phyloP scores from a whole-genome alignment of 2,329 filamentous ascomycete genomes.

The Aspergillus persii region DNA sequence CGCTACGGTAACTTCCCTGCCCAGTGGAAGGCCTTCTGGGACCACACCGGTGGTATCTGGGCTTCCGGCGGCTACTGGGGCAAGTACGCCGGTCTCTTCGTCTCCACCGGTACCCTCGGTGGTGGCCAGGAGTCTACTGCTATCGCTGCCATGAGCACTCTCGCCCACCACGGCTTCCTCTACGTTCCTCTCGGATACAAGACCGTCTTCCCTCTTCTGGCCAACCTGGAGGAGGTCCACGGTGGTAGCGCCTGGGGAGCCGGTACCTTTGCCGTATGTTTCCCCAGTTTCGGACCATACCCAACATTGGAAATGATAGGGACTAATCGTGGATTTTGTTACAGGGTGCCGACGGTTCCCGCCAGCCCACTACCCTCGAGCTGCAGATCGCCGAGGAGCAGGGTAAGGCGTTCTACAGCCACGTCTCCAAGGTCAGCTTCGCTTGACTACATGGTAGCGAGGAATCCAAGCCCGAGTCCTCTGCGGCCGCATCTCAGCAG shows the following conservation, averaged over 20 bases:
- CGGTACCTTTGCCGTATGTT: slow-evolving; percentile 74
- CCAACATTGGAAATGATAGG: no score
- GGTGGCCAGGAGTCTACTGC: slow-evolving; percentile 93
- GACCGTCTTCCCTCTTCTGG: slow-evolving; percentile 67
- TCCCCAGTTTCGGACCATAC: background rate
- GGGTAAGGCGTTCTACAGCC: slow-evolving; percentile 80
- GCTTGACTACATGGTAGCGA: slow-evolving; percentile 73
- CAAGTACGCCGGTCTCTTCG: slow-evolving; percentile 88
- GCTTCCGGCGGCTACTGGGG: slow-evolving; percentile 70
- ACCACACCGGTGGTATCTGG: slow-evolving; percentile 87
- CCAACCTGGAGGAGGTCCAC: slow-evolving; percentile 74
- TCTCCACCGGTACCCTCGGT: slow-evolving; percentile 78
- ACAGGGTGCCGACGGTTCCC: slow-evolving; percentile 69
- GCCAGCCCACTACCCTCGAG: slow-evolving; percentile 74
- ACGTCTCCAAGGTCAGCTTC: slow-evolving; percentile 67
- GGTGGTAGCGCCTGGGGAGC: slow-evolving; percentile 92
- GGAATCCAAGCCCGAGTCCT: slow-evolving; percentile 29
- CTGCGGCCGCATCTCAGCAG: slow-evolving; percentile 22
- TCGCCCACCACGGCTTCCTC: slow-evolving; percentile 91
- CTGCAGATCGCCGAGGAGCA: slow-evolving; percentile 76
- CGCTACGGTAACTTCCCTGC: slow-evolving; percentile 96
- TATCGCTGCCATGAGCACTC: slow-evolving; percentile 76
- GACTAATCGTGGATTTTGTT: background rate
- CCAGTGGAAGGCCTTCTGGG: slow-evolving; percentile 87
- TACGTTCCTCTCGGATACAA: slow-evolving; percentile 95